Evolutionary conservation across 2,329 filamentous ascomycete species (phyloP), one percentile per base, ranked within the genome.

Genomic region (Penicillium sp.): DNA sequence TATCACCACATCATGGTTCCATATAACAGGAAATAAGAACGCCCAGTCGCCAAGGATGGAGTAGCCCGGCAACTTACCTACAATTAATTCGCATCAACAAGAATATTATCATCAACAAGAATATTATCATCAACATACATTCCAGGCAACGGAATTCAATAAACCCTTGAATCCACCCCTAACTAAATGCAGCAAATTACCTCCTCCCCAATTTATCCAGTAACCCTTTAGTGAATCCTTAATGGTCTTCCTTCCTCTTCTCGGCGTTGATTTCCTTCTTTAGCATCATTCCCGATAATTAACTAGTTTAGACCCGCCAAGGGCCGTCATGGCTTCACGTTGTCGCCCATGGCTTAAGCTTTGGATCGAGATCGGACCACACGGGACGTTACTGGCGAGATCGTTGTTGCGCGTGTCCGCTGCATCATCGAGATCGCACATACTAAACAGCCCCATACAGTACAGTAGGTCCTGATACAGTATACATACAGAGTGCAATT

Each of bases 341-440:
- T 61, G 40, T 49, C 26, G 53, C 58, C 44, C 44, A 51, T 56
- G n/a, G 62, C 59, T 64, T 67, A 70, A 70, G 64, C 68, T 70
- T 70, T 63, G 59, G 65, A 69, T 69, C 67, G 66, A 67, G 68
- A 69, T 70, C 68, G 65, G 58, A 61, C 56, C 58, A 62, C 61
- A 49, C 56, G 64, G 58, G 56, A 62, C 58, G 57, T 62, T 60
- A 69, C 66, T 64, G 65, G 64, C 26, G 51, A 67, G 65, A 69
- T 68, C 67, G 67, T 26, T n/a, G 37, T 28, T 57, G 28, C 49
- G 24, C 42, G 38, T 54, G 42, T 56, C 35, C 40, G 33, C 54
- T 58, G 37, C 59, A 56, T 38, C 53, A 28, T n/a, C n/a, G 51
- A 40, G 35, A 40, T 30, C 33, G 22, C 12, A 38, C n/a, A 33